Evolutionary conservation across 805 yeast species (phyloP).

Genomic region (Candida tallmaniae): DNA sequence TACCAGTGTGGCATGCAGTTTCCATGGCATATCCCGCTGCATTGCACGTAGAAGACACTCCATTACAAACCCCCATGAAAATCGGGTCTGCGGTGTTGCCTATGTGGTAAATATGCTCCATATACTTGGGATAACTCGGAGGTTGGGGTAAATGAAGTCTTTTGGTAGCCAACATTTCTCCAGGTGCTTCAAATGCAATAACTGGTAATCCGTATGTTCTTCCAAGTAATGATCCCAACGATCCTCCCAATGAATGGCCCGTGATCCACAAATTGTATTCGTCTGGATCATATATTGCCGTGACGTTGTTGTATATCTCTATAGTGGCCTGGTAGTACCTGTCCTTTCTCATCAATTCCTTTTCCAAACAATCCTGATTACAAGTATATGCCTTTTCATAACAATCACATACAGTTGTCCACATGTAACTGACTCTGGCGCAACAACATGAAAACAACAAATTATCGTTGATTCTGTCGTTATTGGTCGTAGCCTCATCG

Average conservation of each 20-base stretch:
- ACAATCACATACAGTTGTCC: constrained; percentile 96
- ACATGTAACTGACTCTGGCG: constrained; percentile 83
- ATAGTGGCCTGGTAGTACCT: constrained; percentile 77
- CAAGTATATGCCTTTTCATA: constrained; percentile 80
- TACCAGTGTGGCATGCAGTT: constrained; percentile 89
- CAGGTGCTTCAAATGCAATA: constrained; percentile 91
- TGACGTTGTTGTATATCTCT: constrained; percentile 72
- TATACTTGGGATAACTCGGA: constrained; percentile 75
- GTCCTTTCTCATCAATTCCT: constrained; percentile 67
- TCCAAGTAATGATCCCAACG: constrained; percentile 74
- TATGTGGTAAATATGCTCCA: constrained; percentile 88
- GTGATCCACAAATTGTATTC: constrained; percentile 78
- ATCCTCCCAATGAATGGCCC: constrained; percentile 95
- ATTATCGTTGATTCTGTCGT: constrained; percentile 85
- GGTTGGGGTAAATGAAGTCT: constrained; percentile 89
- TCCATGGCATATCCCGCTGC: constrained; percentile 97
- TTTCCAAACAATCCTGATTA: constrained; percentile 80
- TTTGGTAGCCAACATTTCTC: constrained; percentile 77
- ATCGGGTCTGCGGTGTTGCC: constrained; percentile 98
- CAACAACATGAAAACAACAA: constrained; percentile 92
- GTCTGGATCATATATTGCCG: constrained; percentile 55
- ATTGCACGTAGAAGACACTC: constrained; percentile 84
- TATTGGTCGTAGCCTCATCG: constrained; percentile 63
- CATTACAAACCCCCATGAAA: constrained; percentile 94
- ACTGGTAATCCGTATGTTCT: constrained; percentile 88